Conservation (phyloP, 148 eudicot species). For the Rhododendron griersonianum region DNA sequence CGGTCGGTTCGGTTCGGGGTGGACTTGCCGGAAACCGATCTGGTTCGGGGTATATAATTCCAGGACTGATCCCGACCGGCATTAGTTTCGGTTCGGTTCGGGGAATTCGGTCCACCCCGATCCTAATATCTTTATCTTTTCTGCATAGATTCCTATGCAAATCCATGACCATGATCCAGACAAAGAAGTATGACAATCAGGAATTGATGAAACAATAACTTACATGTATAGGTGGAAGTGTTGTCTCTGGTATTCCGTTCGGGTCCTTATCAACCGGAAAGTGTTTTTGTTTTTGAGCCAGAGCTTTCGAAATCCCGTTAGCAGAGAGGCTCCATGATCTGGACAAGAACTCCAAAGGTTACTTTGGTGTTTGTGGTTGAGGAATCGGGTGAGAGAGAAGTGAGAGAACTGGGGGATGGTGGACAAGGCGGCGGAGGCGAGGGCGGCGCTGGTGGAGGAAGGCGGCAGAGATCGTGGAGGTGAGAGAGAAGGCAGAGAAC, state of each 20-base stretch:
- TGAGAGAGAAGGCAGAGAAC: no score
- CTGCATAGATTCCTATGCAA: neutral
- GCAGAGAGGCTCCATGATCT: conserved; percentile 81
- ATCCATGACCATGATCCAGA: neutral
- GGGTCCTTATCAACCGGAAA: conserved; percentile 28
- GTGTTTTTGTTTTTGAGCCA: conserved; percentile 57
- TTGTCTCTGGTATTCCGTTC: conserved; percentile 18
- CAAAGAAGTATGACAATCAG: neutral
- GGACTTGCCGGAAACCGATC: no score
- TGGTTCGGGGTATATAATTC: no score
- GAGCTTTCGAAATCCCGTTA: conserved; percentile 61
- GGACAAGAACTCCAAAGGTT: conserved; percentile 69
- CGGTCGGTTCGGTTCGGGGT: no score
- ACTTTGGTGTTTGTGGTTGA: conserved; percentile 62
- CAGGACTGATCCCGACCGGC: no score
- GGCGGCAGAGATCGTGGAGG: no score
- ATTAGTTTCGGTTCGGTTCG: no score
- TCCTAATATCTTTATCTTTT: neutral
- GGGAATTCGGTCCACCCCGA: neutral
- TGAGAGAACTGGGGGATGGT: no score
- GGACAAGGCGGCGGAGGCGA: no score
- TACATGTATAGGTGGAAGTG: conserved; percentile 39
- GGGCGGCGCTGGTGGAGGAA: no score
- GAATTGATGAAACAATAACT: conserved; percentile 15
- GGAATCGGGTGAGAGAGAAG: conserved; percentile 18